Evolutionary conservation across 164 flowering plant genomes (phyloP).

Genomic region (Houttuynia cordata): DNA sequence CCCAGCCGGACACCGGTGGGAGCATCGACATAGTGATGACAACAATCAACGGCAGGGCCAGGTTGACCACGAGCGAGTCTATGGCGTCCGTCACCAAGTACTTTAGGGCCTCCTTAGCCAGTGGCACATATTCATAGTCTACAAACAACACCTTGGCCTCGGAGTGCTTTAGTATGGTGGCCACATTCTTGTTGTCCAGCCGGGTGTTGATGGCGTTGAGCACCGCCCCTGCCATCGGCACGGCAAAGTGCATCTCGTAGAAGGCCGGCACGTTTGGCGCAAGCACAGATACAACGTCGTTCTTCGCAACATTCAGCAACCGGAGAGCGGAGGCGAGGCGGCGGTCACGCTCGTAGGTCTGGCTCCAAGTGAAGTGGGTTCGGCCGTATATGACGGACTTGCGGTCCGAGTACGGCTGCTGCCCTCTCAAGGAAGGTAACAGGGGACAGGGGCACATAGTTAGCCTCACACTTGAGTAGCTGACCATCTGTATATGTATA

Average conservation of each 20-base stretch:
- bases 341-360: constrained; percentile 62
- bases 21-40: constrained; percentile 47
- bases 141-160: constrained; percentile 77
- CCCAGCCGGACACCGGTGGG: constrained; percentile 51
- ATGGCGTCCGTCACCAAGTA: constrained; percentile 9
- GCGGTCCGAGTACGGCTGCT: constrained; percentile 41
- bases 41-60: constrained; percentile 31
- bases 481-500: too few relatives aligned
- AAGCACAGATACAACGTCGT: constrained; percentile 71
- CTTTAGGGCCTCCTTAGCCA: constrained; percentile 44
- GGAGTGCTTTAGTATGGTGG: constrained; percentile 66
- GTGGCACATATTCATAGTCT: constrained; percentile 35
- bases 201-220: constrained; percentile 73
- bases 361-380: constrained; percentile 57
- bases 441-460: constrained; percentile 63
- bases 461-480: constrained; percentile 53
- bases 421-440: constrained; percentile 67
- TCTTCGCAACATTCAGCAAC: constrained; percentile 36
- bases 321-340: constrained; percentile 70
- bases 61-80: not conserved
- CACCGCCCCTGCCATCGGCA: constrained; percentile 91
- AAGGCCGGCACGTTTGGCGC: constrained; percentile 87
- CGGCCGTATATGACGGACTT: constrained; percentile 54
- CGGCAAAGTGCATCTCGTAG: constrained; percentile 94
- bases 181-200: constrained; percentile 52